Evolutionary conservation across 306 rosid genomes (phyloP).

Genomic region (Dicorynia guianensis): DNA sequence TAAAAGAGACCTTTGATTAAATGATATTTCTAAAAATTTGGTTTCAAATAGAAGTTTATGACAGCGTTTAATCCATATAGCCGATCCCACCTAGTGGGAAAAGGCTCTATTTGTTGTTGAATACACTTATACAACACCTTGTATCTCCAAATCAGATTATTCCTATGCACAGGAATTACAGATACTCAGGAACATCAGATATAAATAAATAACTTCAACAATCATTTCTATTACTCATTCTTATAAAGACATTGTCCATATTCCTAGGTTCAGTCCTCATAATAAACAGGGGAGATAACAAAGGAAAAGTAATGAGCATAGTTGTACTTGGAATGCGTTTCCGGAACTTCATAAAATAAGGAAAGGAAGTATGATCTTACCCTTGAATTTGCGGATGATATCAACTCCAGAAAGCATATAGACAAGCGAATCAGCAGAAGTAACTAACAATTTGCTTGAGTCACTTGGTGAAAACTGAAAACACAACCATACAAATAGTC

Average conservation of each 20-base stretch:
- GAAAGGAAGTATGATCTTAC: constrained; percentile 48
- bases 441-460: constrained; percentile 65
- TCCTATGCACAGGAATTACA: background rate
- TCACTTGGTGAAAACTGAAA: constrained; percentile 71
- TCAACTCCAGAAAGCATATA: constrained; percentile 58
- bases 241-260: background rate
- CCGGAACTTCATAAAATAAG: constrained; percentile 13
- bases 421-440: constrained; percentile 74
- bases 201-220: background rate
- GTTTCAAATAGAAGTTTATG: too few relatives aligned
- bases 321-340: background rate
- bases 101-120: too few relatives aligned
- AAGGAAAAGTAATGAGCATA: background rate
- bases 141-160: background rate
- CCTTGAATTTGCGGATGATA: constrained; percentile 67
- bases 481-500: constrained; percentile 22
- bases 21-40: too few relatives aligned
- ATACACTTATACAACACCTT: background rate
- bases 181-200: background rate
- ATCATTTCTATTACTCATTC: background rate
- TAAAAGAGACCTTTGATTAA: too few relatives aligned
- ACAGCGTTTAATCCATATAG: too few relatives aligned
- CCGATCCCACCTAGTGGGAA: too few relatives aligned
- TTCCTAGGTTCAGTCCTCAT: background rate
- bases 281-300: background rate